A percentile compares a stretch with the other conserved stretches of the same genome.
Conservation (phyloP, 257 asterid species). For the Agastache rugosa region DNA sequence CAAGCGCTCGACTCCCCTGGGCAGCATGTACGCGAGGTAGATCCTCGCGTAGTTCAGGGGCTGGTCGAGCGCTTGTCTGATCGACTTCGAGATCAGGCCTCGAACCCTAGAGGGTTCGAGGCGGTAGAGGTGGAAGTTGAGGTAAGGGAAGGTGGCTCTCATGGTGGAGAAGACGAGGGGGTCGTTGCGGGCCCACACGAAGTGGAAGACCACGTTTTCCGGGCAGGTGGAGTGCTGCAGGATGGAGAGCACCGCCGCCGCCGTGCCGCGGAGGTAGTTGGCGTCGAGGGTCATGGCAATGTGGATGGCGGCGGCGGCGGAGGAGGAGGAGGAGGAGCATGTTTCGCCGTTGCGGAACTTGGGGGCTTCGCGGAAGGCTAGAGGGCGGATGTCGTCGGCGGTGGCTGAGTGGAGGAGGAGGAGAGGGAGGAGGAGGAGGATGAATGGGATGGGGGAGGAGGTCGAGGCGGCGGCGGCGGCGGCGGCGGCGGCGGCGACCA, state of each 20-base stretch:
- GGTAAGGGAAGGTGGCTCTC: constrained; percentile 51
- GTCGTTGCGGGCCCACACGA: constrained; percentile 40
- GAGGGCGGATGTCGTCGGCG: background rate
- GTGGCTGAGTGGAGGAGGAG: background rate
- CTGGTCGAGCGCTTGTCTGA: constrained; percentile 73
- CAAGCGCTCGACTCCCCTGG: constrained; percentile 47
- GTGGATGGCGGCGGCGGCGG: constrained; percentile 17
- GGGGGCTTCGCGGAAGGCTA: background rate
- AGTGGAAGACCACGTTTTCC: constrained; percentile 49
- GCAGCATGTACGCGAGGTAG: constrained; percentile 59
- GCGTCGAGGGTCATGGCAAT: constrained; percentile 47
- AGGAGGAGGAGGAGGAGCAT: background rate
- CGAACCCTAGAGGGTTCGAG: constrained; percentile 49
- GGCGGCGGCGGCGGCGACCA: background rate
- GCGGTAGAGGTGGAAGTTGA: constrained; percentile 45
- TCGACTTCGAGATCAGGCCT: constrained; percentile 67
- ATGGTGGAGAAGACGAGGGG: constrained; percentile 46
- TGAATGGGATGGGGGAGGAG: constrained; percentile 9
- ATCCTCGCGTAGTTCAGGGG: constrained; percentile 70
- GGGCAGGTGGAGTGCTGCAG: constrained; percentile 58
- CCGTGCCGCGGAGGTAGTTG: constrained; percentile 51
- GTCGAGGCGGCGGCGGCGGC: no score
- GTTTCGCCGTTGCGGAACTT: background rate
- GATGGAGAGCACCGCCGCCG: constrained; percentile 51
- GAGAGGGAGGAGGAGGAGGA: background rate